Evolutionary conservation across 2,329 filamentous ascomycete species (phyloP), one percentile per base, ranked within the genome.

Genomic region (Microcyclospora tardicrescens): DNA sequence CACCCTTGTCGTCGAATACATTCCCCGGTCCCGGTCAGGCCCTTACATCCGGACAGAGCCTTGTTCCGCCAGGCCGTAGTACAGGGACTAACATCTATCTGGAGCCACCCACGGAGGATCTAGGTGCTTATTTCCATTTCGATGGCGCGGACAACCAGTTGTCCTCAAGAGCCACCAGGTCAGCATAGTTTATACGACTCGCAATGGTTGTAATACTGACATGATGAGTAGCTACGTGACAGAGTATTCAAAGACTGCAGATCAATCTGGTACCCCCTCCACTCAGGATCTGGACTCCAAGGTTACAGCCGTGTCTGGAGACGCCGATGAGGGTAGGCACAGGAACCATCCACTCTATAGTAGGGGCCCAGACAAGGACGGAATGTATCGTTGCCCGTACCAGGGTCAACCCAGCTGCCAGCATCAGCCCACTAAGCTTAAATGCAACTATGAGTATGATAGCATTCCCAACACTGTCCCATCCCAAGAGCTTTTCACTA

Each of bases 371-470:
- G 62, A 72, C 31, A 60, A 70, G 28, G 84, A 94, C 62, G 86
- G 85, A 56, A 75, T 93, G 42, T 96, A 91, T 67, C 85, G 93
- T 66, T 96, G 89, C 71, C 89, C 89, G 5, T 91, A 81, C 71
- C 78, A 81, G 60, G 81, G 77, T 52, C 66, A 73, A 36, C 45
- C 53, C 6, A 71, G 78, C 56, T 96, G 89, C 74, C 82, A 75
- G 62, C 89, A 95, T 76, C 83, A 84, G 66, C 77, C 87, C 31
- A 91, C 93, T 57, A 91, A 93, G 68, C 82, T 96, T 53, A 95
- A 95, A 75, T 95, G 89, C 78, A 93, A 94, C 66, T 96, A 95
- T 60, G 87, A 95, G 87, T 93, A 80, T 75, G 84, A 66, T 16
- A n/a, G 12, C 28, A 12, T 35, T 37, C 35, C 16, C 16, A 10